These are phyloP conservation scores for Simmondsia chinensis DNA, from an alignment of 148 eudicot species.

Conservation along the genomic window DNA sequence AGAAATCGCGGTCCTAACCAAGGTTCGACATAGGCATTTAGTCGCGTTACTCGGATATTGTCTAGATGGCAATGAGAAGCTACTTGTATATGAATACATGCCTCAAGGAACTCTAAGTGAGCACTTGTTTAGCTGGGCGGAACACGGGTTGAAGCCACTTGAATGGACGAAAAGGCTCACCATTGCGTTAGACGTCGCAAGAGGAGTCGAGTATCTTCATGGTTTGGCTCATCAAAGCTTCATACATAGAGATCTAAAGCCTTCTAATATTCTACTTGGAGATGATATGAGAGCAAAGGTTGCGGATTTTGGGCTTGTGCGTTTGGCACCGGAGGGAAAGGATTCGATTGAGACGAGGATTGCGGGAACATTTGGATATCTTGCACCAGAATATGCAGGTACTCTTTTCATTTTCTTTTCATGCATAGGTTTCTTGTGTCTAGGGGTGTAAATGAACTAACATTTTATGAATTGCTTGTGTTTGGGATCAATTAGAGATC, in stretches of 20 bases:
- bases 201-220: no score
- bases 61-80: conserved; percentile 57
- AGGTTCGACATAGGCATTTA: conserved; percentile 59
- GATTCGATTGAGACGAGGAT: conserved; percentile 56
- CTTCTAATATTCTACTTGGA: no score
- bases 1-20: conserved; percentile 58
- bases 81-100: conserved; percentile 66
- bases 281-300: conserved; percentile 76
- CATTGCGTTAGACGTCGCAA: conserved; percentile 56
- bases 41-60: conserved; percentile 65
- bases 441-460: no score
- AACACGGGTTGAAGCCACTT: conserved; percentile 48
- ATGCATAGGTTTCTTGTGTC: background rate
- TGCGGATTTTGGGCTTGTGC: conserved; percentile 64
- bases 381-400: conserved; percentile 87
- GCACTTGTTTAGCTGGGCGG: conserved; percentile 53
- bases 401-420: background rate
- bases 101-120: conserved; percentile 61
- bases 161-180: conserved; percentile 49
- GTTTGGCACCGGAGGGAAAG: conserved; percentile 67
- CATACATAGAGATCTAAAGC: conserved; percentile 59
- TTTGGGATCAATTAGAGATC: no score
- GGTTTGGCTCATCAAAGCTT: conserved; percentile 63
- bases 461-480: no score
- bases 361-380: conserved; percentile 67